Percentiles rank a stretch among this genome's conserved stretches.
Conservation (phyloP, 2,329 filamentous ascomycete genomes). For the Epichloe gansuensis region DNA sequence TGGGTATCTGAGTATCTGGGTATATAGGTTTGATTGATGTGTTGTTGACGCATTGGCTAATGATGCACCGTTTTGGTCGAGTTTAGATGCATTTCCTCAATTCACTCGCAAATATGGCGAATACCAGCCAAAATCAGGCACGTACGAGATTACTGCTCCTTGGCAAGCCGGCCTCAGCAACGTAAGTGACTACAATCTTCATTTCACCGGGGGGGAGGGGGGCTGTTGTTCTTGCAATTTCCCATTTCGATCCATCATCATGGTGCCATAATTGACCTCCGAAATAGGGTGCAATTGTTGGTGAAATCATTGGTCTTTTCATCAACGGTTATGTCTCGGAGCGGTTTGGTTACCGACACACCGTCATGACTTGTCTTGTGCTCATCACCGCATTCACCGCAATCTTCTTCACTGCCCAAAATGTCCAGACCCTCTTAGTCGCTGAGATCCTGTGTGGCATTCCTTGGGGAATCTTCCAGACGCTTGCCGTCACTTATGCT, state of each 20-base stretch:
- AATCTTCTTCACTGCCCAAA: slow-evolving; percentile 52
- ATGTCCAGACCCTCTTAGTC: slow-evolving; percentile 42
- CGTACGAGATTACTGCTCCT: slow-evolving; percentile 42
- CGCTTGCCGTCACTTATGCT: slow-evolving; percentile 51
- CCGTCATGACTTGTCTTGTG: slow-evolving; percentile 44
- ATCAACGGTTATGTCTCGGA: slow-evolving; percentile 54
- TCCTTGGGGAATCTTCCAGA: slow-evolving; percentile 48
- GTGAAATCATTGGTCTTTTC: slow-evolving; percentile 53
- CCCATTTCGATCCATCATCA: no score
- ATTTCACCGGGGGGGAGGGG: not conserved
- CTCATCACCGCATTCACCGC: slow-evolving; percentile 44
- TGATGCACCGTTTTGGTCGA: slow-evolving; percentile 3
- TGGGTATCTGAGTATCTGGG: no score
- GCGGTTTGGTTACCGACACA: slow-evolving; percentile 54
- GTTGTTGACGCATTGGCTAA: not conserved
- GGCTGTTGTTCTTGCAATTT: not conserved
- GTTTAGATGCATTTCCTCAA: slow-evolving; percentile 37
- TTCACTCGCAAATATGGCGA: slow-evolving; percentile 47
- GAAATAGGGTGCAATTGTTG: slow-evolving; percentile 19
- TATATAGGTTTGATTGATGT: no score
- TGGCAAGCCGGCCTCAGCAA: slow-evolving; percentile 53
- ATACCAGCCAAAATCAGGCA: slow-evolving; percentile 26
- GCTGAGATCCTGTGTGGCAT: slow-evolving; percentile 52
- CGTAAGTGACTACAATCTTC: slow-evolving; percentile 17
- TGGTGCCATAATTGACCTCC: not conserved